A percentile compares a stretch with the other conserved stretches of the same genome.
phyloP scores from a whole-genome alignment of 2,329 filamentous ascomycete genomes.

The Diaporthe nobilis region DNA sequence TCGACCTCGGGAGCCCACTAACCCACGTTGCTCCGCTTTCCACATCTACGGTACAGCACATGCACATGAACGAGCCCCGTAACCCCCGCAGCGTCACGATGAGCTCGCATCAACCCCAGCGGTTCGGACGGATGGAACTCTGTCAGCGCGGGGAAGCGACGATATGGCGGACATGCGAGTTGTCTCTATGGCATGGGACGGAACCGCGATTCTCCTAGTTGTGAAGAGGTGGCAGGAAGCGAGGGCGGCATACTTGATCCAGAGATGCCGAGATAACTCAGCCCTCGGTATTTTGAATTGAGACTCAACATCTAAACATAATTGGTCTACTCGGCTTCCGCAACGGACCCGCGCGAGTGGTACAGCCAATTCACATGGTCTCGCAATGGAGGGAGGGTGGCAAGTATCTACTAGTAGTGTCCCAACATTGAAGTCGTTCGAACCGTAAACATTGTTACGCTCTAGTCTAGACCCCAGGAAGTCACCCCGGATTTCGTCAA shows the following conservation, averaged over 20 bases:
- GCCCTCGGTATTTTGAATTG: background rate
- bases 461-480: background rate
- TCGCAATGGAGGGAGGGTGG: background rate
- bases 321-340: constrained; percentile 5
- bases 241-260: constrained; percentile 16
- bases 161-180: background rate
- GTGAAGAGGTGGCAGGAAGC: background rate
- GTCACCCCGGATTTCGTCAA: constrained; percentile 17
- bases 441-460: background rate
- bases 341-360: constrained; percentile 2
- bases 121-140: constrained; percentile 22
- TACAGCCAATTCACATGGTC: background rate
- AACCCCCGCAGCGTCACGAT: constrained; percentile 2
- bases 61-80: background rate
- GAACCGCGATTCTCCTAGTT: background rate
- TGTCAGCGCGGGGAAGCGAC: background rate
- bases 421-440: background rate
- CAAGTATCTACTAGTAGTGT: background rate
- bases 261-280: constrained; percentile 7
- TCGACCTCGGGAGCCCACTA: no score
- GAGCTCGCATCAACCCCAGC: background rate
- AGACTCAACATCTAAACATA: background rate
- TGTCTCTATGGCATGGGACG: constrained; percentile 1
- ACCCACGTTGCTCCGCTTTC: constrained; percentile 12
- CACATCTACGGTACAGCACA: background rate